These are phyloP conservation scores for Bigelowiella natans DNA, from an alignment of 78 protist species.

Conservation along the genomic window DNA sequence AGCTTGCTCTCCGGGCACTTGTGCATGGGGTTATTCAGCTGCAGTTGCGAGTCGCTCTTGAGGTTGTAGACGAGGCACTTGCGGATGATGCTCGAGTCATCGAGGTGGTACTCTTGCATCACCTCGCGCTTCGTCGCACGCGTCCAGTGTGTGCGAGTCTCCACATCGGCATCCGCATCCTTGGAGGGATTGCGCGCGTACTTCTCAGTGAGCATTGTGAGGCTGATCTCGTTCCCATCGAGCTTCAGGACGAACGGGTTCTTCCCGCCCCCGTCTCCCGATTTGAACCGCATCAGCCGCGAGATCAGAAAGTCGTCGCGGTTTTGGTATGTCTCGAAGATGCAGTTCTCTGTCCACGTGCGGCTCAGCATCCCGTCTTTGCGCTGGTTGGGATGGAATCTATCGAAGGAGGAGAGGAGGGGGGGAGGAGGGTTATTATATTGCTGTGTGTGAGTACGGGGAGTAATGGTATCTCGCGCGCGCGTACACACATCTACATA, in stretches of 20 bases:
- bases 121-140: neutral
- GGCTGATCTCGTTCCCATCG: neutral
- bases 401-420: too few relatives aligned
- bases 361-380: neutral
- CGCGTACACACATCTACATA: too few relatives aligned
- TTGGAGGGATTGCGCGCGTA: neutral
- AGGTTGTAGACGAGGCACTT: neutral
- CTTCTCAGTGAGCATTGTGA: neutral
- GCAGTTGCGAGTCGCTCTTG: neutral
- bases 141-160: neutral
- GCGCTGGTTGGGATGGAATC: neutral
- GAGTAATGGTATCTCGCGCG: too few relatives aligned
- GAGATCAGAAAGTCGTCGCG: neutral
- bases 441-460: too few relatives aligned
- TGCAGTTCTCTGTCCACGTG: neutral
- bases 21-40: neutral
- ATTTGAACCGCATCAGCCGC: neutral
- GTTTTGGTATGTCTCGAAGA: neutral
- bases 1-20: neutral
- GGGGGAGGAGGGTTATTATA: too few relatives aligned
- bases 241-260: neutral
- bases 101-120: neutral
- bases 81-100: neutral
- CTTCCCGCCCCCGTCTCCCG: neutral
- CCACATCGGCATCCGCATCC: neutral